A percentile compares a stretch with the other conserved stretches of the same genome.
Conservation (phyloP, 2,329 filamentous ascomycete genomes). For the Fusarium neocosmosporiellum region DNA sequence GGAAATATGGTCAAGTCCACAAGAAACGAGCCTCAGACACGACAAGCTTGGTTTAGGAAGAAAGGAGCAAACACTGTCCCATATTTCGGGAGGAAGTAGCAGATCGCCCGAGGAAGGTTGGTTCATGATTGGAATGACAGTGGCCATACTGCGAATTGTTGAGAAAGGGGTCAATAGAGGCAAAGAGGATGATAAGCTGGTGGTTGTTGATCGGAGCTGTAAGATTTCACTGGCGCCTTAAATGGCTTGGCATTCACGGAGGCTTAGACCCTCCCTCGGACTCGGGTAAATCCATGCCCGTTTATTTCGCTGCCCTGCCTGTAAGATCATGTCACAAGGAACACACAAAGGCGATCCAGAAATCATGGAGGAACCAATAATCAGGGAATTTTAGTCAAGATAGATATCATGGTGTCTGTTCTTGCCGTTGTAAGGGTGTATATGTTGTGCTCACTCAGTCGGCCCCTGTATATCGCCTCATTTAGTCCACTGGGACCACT, state of each 20-base stretch:
- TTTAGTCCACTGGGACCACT: background rate
- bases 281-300: background rate
- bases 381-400: background rate
- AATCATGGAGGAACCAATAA: background rate
- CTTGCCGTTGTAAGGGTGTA: background rate
- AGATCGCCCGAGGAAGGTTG: background rate
- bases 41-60: conserved; percentile 1
- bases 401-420: background rate
- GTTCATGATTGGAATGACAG: background rate
- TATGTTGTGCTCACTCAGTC: background rate
- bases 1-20: background rate
- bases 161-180: background rate
- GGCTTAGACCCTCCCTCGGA: background rate
- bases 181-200: background rate
- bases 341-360: background rate
- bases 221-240: background rate
- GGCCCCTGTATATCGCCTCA: background rate
- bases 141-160: background rate
- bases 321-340: background rate
- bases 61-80: conserved; percentile 13
- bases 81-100: conserved; percentile 1
- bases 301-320: background rate
- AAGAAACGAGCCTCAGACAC: conserved; percentile 8
- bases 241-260: background rate
- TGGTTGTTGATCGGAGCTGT: background rate